Evolutionary conservation across 768 basidiomycete genomes (phyloP).

Genomic region (Lactifluus hygrophoroides): DNA sequence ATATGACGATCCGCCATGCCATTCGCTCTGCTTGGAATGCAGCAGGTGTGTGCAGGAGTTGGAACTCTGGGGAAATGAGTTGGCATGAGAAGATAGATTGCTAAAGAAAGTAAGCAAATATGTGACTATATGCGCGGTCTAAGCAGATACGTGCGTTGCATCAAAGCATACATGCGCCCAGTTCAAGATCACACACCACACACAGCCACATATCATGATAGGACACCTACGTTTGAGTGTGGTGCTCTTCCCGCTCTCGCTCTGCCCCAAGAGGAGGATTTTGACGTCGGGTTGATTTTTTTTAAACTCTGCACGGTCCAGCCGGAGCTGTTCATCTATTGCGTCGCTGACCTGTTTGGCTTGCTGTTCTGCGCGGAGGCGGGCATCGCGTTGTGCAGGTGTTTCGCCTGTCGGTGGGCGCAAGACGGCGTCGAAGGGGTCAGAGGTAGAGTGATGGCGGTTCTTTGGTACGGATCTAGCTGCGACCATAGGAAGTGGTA

Average conservation of each 20-base stretch:
- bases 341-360: constrained; percentile 66
- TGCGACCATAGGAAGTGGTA: constrained; percentile 15
- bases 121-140: background rate
- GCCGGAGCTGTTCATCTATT: constrained; percentile 72
- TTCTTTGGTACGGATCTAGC: constrained; percentile 9
- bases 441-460: constrained; percentile 41
- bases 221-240: constrained; percentile 76
- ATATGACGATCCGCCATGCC: constrained; percentile 83
- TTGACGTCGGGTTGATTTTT: constrained; percentile 58
- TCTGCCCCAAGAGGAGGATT: constrained; percentile 77
- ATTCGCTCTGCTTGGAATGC: constrained; percentile 74
- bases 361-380: constrained; percentile 58
- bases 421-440: constrained; percentile 61
- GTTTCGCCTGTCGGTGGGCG: constrained; percentile 70
- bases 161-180: background rate
- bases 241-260: constrained; percentile 85
- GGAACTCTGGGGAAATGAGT: constrained; percentile 55
- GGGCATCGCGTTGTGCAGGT: constrained; percentile 50
- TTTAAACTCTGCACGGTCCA: constrained; percentile 53
- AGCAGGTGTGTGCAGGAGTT: constrained; percentile 68
- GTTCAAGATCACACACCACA: background rate
- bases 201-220: background rate
- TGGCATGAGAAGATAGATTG: background rate
- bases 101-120: background rate
- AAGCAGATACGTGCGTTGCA: background rate